Base-by-base conservation (phyloP, 768 basidiomycete species). In the Antrodiella citrinella region DNA sequence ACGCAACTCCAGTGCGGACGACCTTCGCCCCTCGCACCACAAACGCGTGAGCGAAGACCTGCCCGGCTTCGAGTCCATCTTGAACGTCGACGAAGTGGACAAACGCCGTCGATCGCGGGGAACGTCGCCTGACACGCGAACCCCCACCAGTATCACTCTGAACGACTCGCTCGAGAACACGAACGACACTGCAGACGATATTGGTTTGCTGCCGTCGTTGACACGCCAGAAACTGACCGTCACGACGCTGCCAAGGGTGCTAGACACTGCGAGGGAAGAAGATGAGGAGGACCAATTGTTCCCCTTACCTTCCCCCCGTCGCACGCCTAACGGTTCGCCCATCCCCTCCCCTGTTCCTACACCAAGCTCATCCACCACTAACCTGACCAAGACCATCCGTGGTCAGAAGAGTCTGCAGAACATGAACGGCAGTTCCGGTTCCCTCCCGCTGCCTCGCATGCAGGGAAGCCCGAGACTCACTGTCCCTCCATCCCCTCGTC, bases 41-140 rank as follows among this genome's bases (percentile, higher is more conserved):
- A 22, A 51, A 41, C 50, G 59, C 35, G 53, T 63, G 9, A 39
- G 54, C 46, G 54, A 57, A 40, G 51, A 51, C 26, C 47, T 60
- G 35, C 55, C 52, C 18, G 50, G 59, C 39, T 54, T 58, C 51
- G 57, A 44, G 44, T 43, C 63, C 1, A 58, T 76, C 1, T 67
- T 82, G 18, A 76, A 63, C 3, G 81, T 84, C 0, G 84, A 86
- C 53, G 84, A 84, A 59, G 73, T 82, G 3, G 82, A 85, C 55
- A 78, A 72, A 56, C 70, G 79, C 20, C 69, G 78, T 11, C 69
- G 72, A 47, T 73, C 73, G 7, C 52, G 19, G 4, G 54, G 49
- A 10, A 30, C 45, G 20, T 49, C 52, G n/a, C n/a, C n/a, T n/a
- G n/a, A n/a, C n/a, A n/a, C n/a, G n/a, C n/a, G n/a, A n/a, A n/a